phyloP scores from a whole-genome alignment of 2,329 filamentous ascomycete genomes.

The Talaromyces marneffei region DNA sequence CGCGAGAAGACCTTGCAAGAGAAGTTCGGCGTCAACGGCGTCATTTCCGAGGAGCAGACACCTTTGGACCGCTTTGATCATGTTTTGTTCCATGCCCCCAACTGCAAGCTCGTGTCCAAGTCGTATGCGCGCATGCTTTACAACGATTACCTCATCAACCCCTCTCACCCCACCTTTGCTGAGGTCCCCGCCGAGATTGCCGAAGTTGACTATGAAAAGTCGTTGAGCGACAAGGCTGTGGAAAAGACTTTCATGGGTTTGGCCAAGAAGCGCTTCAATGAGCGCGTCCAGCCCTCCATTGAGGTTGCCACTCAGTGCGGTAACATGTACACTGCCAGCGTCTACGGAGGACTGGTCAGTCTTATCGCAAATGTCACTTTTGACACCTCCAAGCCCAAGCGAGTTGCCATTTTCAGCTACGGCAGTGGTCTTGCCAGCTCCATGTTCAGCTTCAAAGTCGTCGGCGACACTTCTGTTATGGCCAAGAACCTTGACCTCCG shows the following conservation, averaged over 20 bases:
- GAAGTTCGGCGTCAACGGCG: constrained; percentile 47
- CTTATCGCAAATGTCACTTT: constrained; percentile 60
- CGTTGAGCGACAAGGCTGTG: constrained; percentile 71
- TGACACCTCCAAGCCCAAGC: constrained; percentile 62
- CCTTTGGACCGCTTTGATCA: constrained; percentile 77
- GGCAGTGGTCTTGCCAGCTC: constrained; percentile 71
- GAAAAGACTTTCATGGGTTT: constrained; percentile 83
- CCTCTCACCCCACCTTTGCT: constrained; percentile 61
- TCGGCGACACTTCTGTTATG: constrained; percentile 64
- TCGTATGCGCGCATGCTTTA: constrained; percentile 78
- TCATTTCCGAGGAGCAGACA: constrained; percentile 48
- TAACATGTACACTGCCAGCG: constrained; percentile 59
- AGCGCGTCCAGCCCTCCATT: constrained; percentile 67
- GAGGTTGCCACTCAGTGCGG: constrained; percentile 70
- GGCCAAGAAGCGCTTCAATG: constrained; percentile 76
- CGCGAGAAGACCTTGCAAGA: constrained; percentile 59
- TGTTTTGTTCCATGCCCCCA: constrained; percentile 75
- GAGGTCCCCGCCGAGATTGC: constrained; percentile 71
- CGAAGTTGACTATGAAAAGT: constrained; percentile 73
- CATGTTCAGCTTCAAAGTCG: constrained; percentile 61
- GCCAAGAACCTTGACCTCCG: constrained; percentile 64
- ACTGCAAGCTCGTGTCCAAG: constrained; percentile 82
- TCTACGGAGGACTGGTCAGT: constrained; percentile 52
- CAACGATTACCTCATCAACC: constrained; percentile 74
- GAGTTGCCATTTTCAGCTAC: constrained; percentile 72